Base-by-base conservation (phyloP, 331 rosid species). In the Arachis monticola region DNA sequence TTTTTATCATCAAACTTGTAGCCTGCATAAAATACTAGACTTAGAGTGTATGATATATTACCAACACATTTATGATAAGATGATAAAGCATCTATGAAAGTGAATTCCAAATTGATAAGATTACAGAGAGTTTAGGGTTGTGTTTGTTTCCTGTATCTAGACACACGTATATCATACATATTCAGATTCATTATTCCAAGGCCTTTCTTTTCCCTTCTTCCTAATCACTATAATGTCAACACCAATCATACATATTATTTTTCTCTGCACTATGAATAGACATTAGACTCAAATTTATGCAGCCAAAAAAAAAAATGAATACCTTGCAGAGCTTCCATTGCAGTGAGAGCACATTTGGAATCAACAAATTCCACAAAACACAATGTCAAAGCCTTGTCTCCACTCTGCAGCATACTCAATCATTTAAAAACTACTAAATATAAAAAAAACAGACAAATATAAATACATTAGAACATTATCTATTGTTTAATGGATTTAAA, bases 311-410 rank as follows among this genome's bases (percentile, higher is more conserved):
- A 17, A 17, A 17, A 17, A 17, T 42, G 40, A 13, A 59, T 81
- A 87, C 97, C 96, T 85, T 92, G 90, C 67, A 89, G 90, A 81
- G 96, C 87, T 62, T 83, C 93, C 91, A 88, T 64, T 14, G 93
- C 97, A 60, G 90, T 86, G 70, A 74, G 81, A 69, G 97, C 93
- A 80, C 86, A 83, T 45, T 81, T 85, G 46, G 90, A 22, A 62
- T 86, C 96, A 59, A 14, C 30, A 47, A 92, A 92, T 81, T 89
- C 96, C 60, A 92, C 97, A 73, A 92, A 92, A 82, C 96, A 92
- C 76, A 92, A 81, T 55, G 83, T 86, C 80, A 50, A 60, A 67
- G 93, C 92, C 84, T 83, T 88, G 85, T 89, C 96, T 79, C 96
- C 93, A 73, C 81, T 83, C 97, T 92, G 92, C 86, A 80, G 65